Percentiles rank a stretch among this genome's conserved stretches.
Conservation (phyloP, 176 grass and related monocot species). For the Pharus latifolius region DNA sequence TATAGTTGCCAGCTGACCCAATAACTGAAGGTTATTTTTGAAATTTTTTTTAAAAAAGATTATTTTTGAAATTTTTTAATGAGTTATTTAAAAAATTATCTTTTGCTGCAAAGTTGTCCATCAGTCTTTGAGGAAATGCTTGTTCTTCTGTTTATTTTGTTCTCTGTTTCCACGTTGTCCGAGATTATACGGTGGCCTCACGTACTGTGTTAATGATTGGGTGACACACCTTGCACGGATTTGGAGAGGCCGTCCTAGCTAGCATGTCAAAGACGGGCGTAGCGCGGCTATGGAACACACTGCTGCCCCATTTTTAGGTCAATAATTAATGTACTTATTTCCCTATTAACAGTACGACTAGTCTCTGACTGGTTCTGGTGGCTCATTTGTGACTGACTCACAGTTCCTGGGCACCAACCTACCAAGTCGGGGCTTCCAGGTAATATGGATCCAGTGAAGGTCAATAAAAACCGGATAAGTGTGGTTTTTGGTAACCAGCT, state of each 20-base stretch:
- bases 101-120: too few relatives aligned
- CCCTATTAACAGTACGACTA: background rate
- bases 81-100: too few relatives aligned
- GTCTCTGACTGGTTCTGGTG: background rate
- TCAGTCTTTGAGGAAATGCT: slow-evolving; percentile 20
- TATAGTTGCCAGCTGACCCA: too few relatives aligned
- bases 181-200: background rate
- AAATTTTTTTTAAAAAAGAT: too few relatives aligned
- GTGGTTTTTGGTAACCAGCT: too few relatives aligned
- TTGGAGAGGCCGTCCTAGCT: slow-evolving; percentile 15
- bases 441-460: too few relatives aligned
- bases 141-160: background rate
- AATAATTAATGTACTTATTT: background rate
- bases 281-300: slow-evolving; percentile 35
- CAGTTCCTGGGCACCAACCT: too few relatives aligned
- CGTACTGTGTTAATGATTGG: slow-evolving; percentile 9
- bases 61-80: too few relatives aligned
- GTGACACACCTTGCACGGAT: background rate
- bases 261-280: background rate
- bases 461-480: too few relatives aligned
- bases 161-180: background rate
- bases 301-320: slow-evolving; percentile 2
- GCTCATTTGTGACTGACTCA: background rate
- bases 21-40: too few relatives aligned
- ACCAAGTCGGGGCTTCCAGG: too few relatives aligned